phyloP scores from a whole-genome alignment of 139 green algal species.

The Edaphochlamys debaryana region DNA sequence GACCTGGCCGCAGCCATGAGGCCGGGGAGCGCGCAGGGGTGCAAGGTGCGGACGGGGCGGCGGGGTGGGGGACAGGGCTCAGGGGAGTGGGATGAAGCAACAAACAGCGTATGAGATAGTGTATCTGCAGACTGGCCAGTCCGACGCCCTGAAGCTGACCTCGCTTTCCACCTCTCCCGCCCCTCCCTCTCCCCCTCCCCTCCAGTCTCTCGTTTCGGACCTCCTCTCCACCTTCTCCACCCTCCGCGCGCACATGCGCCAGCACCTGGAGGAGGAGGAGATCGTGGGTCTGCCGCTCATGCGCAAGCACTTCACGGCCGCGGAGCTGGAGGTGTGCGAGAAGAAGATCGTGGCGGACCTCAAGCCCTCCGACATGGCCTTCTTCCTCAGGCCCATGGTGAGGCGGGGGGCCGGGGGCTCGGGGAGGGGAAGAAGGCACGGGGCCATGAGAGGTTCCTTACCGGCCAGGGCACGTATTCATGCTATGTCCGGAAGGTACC shows the following conservation, averaged over 20 bases:
- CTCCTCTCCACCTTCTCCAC: not conserved
- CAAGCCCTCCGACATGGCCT: slow-evolving; percentile 21
- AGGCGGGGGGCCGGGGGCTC: too few relatives aligned
- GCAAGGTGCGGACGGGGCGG: slow-evolving; percentile 22
- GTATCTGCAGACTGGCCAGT: too few relatives aligned
- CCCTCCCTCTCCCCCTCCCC: too few relatives aligned
- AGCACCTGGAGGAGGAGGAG: slow-evolving; percentile 41
- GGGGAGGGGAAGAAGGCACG: too few relatives aligned
- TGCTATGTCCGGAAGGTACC: not conserved
- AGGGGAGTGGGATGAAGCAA: not conserved
- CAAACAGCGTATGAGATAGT: too few relatives aligned
- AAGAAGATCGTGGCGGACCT: not conserved
- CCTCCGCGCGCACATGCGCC: slow-evolving; percentile 3
- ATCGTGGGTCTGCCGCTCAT: slow-evolving; percentile 15
- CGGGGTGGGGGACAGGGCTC: too few relatives aligned
- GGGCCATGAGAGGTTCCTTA: too few relatives aligned
- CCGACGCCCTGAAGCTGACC: too few relatives aligned
- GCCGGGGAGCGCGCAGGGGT: not conserved
- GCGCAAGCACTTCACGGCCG: too few relatives aligned
- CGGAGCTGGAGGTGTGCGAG: not conserved
- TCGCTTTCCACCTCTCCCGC: not conserved
- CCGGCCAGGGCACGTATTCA: too few relatives aligned
- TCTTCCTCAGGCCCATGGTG: slow-evolving; percentile 13
- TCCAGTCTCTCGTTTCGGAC: not conserved
- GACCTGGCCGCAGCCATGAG: not conserved